phyloP scores from a whole-genome alignment of 2,329 filamentous ascomycete species.

The Orbilia blumenaviensis region DNA sequence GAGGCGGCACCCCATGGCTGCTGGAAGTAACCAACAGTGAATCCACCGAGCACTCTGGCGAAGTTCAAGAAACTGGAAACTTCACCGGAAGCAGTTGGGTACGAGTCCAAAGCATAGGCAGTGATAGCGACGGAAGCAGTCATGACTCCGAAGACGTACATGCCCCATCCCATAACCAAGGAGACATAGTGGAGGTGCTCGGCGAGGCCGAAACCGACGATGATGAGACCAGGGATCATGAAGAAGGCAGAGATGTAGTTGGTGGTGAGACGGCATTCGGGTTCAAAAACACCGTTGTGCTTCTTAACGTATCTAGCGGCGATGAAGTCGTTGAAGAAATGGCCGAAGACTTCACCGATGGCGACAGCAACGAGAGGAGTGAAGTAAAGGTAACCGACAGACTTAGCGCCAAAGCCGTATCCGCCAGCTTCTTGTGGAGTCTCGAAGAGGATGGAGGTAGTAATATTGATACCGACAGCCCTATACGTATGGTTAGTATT shows the following conservation, averaged over 20 bases:
- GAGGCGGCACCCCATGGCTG: slow-evolving; percentile 53
- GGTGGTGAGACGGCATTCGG: slow-evolving; percentile 52
- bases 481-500: slow-evolving; percentile 27
- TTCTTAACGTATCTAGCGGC: slow-evolving; percentile 56
- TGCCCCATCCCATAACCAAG: slow-evolving; percentile 56
- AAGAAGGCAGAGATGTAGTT: slow-evolving; percentile 55
- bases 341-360: slow-evolving; percentile 57
- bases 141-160: slow-evolving; percentile 56
- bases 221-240: slow-evolving; percentile 55
- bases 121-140: slow-evolving; percentile 55
- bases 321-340: slow-evolving; percentile 58
- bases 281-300: slow-evolving; percentile 56
- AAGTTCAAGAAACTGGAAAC: slow-evolving; percentile 57
- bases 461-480: slow-evolving; percentile 57
- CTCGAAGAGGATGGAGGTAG: slow-evolving; percentile 56
- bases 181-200: slow-evolving; percentile 46
- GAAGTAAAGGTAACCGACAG: slow-evolving; percentile 57
- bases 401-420: slow-evolving; percentile 55
- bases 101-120: slow-evolving; percentile 54
- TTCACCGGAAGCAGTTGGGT: slow-evolving; percentile 54
- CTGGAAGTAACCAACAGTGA: slow-evolving; percentile 57
- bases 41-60: slow-evolving; percentile 57
- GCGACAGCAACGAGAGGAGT: slow-evolving; percentile 57
- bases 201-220: slow-evolving; percentile 55
- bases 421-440: slow-evolving; percentile 51